phyloP scores from a whole-genome alignment of 2,329 filamentous ascomycete species.

The Fusarium haematococcum region DNA sequence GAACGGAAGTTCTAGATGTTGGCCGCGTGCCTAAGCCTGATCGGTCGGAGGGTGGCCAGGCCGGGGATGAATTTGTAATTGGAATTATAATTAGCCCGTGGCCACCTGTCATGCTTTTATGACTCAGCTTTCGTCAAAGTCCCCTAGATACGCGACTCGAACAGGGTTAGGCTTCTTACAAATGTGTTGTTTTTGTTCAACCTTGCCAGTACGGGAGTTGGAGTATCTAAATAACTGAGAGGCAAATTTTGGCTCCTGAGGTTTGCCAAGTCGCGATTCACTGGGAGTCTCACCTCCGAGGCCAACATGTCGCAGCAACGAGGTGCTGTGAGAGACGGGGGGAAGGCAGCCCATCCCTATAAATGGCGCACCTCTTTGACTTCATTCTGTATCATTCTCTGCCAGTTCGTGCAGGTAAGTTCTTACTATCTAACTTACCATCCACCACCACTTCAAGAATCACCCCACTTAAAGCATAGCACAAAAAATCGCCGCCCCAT shows the following conservation, averaged over 20 bases:
- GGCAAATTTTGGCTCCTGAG: neutral
- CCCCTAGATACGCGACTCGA: neutral
- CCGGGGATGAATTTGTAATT: neutral
- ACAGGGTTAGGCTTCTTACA: neutral
- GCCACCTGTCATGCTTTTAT: neutral
- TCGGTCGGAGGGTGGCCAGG: neutral
- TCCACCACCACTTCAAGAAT: no score
- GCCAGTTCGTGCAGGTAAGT: neutral
- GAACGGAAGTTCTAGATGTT: no score
- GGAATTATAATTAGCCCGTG: neutral
- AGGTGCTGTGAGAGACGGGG: neutral
- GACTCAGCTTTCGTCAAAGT: neutral
- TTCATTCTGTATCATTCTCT: neutral
- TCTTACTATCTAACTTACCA: neutral
- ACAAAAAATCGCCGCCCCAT: no score
- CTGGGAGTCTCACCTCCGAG: neutral
- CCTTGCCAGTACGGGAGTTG: neutral
- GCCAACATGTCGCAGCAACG: neutral
- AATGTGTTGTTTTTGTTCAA: neutral
- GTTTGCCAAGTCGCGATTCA: neutral
- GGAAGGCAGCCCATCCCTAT: neutral
- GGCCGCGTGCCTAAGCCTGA: neutral
- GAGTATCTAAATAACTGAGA: neutral
- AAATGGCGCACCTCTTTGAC: neutral
- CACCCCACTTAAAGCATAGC: no score